A percentile compares a stretch with the other conserved stretches of the same genome.
Evolutionary conservation across 495 filamentous ascomycete species (phyloP).

Genomic region (Penicillium crystallinum): DNA sequence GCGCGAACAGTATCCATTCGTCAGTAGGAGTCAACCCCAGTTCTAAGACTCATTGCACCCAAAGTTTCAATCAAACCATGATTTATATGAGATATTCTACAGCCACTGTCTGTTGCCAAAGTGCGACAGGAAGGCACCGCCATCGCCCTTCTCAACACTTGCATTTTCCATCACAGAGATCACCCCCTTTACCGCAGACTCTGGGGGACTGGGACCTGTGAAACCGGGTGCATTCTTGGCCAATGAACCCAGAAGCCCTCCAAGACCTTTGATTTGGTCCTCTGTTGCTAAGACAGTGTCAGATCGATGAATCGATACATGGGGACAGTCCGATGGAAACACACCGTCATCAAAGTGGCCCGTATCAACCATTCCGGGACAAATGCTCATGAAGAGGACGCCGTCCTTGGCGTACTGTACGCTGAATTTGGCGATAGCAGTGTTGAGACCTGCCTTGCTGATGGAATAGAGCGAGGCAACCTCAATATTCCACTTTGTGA

Average conservation of each 20-base stretch:
- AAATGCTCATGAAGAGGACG: conserved; percentile 45
- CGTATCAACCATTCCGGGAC: conserved; percentile 44
- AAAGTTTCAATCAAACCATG: too few species aligned
- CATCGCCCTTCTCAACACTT: conserved; percentile 45
- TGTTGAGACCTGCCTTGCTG: conserved; percentile 43
- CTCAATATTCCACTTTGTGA: conserved; percentile 25
- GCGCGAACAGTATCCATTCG: too few species aligned
- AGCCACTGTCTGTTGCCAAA: background rate
- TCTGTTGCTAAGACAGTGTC: conserved; percentile 18
- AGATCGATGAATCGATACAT: conserved; percentile 15
- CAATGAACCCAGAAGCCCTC: conserved; percentile 31
- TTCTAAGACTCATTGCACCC: too few species aligned
- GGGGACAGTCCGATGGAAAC: too few species aligned
- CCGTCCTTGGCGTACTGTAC: conserved; percentile 47
- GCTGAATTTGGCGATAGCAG: conserved; percentile 43
- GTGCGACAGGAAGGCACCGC: conserved; percentile 50
- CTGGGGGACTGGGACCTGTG: conserved; percentile 37
- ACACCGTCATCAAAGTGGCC: conserved; percentile 19
- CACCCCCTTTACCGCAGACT: conserved; percentile 38
- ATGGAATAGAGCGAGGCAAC: conserved; percentile 28
- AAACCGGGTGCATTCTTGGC: conserved; percentile 42
- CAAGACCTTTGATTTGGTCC: conserved; percentile 28
- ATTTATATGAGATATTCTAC: background rate
- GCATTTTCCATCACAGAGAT: conserved; percentile 37
- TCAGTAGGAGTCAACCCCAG: too few species aligned